Conservation (phyloP, 495 filamentous ascomycete genomes). For the Xylaria sp. region DNA sequence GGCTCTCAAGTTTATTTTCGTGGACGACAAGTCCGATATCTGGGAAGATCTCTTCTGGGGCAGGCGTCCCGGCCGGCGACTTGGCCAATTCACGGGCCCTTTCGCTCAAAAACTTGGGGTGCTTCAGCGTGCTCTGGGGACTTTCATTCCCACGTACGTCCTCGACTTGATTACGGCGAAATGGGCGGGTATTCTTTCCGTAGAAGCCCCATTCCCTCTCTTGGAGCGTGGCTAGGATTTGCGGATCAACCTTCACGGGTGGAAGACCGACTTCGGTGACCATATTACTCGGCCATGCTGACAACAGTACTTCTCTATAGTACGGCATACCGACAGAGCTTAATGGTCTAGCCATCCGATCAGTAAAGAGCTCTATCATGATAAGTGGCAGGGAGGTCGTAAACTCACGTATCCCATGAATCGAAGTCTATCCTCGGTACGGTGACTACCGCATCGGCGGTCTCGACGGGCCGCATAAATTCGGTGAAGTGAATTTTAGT, state of each 20-base stretch:
- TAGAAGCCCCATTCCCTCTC: constrained; percentile 74
- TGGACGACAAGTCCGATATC: constrained; percentile 50
- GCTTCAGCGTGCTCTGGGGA: constrained; percentile 58
- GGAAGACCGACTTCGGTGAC: constrained; percentile 84
- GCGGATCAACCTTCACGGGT: constrained; percentile 76
- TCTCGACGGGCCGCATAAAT: constrained; percentile 75
- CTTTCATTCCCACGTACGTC: constrained; percentile 69
- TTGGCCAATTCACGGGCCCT: constrained; percentile 75
- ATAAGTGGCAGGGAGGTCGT: neutral
- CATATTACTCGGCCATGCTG: constrained; percentile 86
- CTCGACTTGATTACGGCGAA: constrained; percentile 82
- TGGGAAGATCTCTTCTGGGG: constrained; percentile 69
- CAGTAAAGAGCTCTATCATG: constrained; percentile 32
- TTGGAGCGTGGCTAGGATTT: constrained; percentile 69
- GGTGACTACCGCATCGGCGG: constrained; percentile 31
- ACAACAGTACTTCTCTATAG: constrained; percentile 85
- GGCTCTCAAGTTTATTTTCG: constrained; percentile 64
- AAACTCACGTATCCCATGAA: constrained; percentile 65
- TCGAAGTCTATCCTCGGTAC: constrained; percentile 39
- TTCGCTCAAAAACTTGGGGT: constrained; percentile 92
- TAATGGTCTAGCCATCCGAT: constrained; percentile 64
- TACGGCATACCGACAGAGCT: constrained; percentile 90
- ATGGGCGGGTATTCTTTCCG: constrained; percentile 77
- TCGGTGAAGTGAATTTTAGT: constrained; percentile 91
- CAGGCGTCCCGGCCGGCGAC: constrained; percentile 56